These are phyloP conservation scores for Sporisorium sorghi DNA, from an alignment of 1,284 basidiomycete species.

Conservation along the genomic window DNA sequence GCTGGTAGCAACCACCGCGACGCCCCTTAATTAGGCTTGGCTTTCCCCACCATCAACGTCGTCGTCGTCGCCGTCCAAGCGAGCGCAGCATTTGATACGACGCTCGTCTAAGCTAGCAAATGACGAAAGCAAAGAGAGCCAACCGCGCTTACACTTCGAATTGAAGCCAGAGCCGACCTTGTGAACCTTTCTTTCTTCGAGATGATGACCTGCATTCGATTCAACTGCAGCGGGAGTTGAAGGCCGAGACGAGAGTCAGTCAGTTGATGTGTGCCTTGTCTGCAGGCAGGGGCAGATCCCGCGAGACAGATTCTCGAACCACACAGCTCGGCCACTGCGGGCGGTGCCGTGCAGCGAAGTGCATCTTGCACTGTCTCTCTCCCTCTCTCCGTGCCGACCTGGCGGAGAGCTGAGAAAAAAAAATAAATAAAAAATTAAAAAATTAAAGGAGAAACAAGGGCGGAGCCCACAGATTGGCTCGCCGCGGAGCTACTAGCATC, in stretches of 20 bases:
- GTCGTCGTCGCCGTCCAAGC: no score
- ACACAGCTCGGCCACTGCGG: constrained; percentile 3
- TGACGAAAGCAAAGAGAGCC: background rate
- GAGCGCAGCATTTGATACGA: no score
- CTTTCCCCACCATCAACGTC: background rate
- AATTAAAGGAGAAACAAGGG: background rate
- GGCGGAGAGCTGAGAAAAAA: background rate
- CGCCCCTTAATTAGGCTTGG: background rate
- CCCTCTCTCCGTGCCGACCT: no score
- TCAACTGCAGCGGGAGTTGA: background rate
- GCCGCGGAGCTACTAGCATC: constrained; percentile 1
- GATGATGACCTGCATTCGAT: background rate
- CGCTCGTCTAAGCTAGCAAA: no score
- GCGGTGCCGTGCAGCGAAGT: constrained; percentile 1
- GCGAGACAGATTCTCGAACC: no score
- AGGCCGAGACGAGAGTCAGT: no score
- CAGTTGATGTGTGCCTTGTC: no score
- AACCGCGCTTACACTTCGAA: background rate
- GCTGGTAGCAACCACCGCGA: background rate
- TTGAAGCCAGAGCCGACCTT: background rate
- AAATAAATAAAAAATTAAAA: no score
- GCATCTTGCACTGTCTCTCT: background rate
- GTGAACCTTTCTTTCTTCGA: constrained; percentile 1
- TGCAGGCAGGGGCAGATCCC: no score
- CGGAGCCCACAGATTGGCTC: background rate